These are phyloP conservation scores for Pochonia chlamydosporia DNA, from an alignment of 2,329 filamentous ascomycete genomes.

Conservation along the genomic window DNA sequence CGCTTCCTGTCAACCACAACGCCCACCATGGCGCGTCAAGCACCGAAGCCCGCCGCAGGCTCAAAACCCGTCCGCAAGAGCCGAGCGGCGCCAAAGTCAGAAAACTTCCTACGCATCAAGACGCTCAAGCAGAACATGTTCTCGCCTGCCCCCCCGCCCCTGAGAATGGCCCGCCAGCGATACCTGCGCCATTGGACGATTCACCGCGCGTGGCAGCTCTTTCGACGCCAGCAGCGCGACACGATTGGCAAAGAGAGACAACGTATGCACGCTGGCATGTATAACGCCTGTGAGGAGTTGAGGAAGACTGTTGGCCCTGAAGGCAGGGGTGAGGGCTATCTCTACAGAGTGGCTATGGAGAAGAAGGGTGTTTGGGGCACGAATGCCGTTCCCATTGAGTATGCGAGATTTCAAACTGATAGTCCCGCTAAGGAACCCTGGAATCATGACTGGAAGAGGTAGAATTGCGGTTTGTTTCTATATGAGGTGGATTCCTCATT, in stretches of 20 bases:
- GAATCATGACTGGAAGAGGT: conserved; percentile 87
- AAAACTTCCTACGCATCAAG: conserved; percentile 36
- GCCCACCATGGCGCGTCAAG: conserved; percentile 22
- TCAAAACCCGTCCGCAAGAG: conserved; percentile 20
- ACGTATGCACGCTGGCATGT: conserved; percentile 77
- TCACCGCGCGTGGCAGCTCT: conserved; percentile 88
- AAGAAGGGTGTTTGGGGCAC: conserved; percentile 78
- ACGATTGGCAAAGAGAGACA: conserved; percentile 65
- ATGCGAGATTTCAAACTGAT: conserved; percentile 79
- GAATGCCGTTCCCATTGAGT: conserved; percentile 82
- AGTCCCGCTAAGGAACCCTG: conserved; percentile 73
- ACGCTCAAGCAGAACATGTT: conserved; percentile 43
- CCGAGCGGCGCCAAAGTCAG: conserved; percentile 25
- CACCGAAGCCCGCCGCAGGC: conserved; percentile 18
- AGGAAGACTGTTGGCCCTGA: conserved; percentile 53
- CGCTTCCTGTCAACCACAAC: conserved; percentile 26
- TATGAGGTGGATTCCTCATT: neutral
- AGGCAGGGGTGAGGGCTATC: conserved; percentile 55
- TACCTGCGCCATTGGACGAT: conserved; percentile 97
- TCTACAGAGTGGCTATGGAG: conserved; percentile 85
- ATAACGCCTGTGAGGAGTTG: conserved; percentile 78
- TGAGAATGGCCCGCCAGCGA: conserved; percentile 83
- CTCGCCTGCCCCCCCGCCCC: conserved; percentile 54
- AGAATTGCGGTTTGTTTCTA: conserved; percentile 12
- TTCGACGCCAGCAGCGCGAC: conserved; percentile 62